Percentiles rank a stretch among this genome's conserved stretches.
These are phyloP conservation scores for Macrocybe gigantea DNA, from an alignment of 768 basidiomycete species.

Conservation along the genomic window DNA sequence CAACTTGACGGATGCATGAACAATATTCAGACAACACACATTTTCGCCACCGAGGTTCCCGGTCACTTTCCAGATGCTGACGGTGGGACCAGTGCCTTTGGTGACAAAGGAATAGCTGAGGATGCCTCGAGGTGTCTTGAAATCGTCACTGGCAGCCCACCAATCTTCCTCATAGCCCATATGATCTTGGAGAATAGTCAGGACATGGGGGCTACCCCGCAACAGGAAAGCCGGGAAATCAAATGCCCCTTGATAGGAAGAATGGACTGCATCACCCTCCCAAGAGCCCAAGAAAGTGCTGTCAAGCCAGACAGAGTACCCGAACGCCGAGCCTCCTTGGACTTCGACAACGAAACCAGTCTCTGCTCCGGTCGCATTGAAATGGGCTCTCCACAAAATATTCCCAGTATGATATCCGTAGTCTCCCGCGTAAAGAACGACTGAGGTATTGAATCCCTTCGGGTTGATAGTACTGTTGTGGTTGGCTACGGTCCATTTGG, in stretches of 20 bases:
- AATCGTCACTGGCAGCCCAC: slow-evolving; percentile 34
- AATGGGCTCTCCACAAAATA: slow-evolving; percentile 47
- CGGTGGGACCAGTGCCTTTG: slow-evolving; percentile 28
- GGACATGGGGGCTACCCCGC: slow-evolving; percentile 29
- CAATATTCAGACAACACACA: slow-evolving; percentile 17
- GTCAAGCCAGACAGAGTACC: slow-evolving; percentile 45
- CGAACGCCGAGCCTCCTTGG: slow-evolving; percentile 42
- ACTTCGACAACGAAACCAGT: slow-evolving; percentile 34
- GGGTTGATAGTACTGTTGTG: slow-evolving; percentile 38
- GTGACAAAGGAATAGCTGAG: slow-evolving; percentile 35
- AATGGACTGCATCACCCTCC: slow-evolving; percentile 30
- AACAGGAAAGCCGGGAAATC: slow-evolving; percentile 23
- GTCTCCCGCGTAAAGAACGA: slow-evolving; percentile 41
- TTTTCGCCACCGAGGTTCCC: slow-evolving; percentile 44
- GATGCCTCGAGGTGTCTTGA: slow-evolving; percentile 45
- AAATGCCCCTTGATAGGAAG: slow-evolving; percentile 26
- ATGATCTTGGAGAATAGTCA: slow-evolving; percentile 50
- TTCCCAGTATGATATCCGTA: slow-evolving; percentile 49
- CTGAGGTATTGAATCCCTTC: slow-evolving; percentile 26
- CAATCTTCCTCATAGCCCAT: slow-evolving; percentile 47
- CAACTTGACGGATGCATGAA: not conserved
- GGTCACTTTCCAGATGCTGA: slow-evolving; percentile 42
- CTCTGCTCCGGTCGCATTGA: slow-evolving; percentile 40
- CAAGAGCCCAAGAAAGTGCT: slow-evolving; percentile 42
- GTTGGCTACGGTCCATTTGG: slow-evolving; percentile 36